Conservation (phyloP, 345 rosid species). For the Streptanthus diversifolius region DNA sequence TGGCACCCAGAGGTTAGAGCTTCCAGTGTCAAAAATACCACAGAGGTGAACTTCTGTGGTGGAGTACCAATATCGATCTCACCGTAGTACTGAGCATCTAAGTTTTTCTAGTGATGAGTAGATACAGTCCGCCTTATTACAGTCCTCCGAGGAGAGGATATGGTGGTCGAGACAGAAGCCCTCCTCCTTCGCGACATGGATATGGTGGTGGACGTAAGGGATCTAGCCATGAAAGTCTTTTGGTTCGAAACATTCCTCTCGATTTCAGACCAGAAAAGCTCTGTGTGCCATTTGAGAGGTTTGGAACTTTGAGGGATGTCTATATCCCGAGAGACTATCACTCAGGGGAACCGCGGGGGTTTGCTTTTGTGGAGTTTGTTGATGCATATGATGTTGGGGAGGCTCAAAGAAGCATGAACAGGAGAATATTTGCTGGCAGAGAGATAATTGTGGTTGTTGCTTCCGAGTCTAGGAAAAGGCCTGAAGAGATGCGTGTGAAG, state of each 20-base stretch:
- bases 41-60: constrained; percentile 85
- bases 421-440: constrained; percentile 78
- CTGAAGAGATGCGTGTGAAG: constrained; percentile 93
- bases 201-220: constrained; percentile 87
- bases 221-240: constrained; percentile 67
- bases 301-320: constrained; percentile 83
- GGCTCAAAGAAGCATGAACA: constrained; percentile 90
- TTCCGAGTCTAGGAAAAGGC: constrained; percentile 90
- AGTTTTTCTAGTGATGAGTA: constrained; percentile 84
- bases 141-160: constrained; percentile 95
- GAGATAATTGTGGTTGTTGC: constrained; percentile 89
- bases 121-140: constrained; percentile 68
- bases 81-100: too few relatives aligned
- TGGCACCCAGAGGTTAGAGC: constrained; percentile 96
- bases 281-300: constrained; percentile 77
- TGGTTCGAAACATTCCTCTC: constrained; percentile 90
- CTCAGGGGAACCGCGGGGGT: constrained; percentile 92
- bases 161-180: constrained; percentile 73
- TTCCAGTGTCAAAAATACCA: constrained; percentile 91
- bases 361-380: constrained; percentile 97
- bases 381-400: constrained; percentile 81
- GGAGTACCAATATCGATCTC: constrained; percentile 93
- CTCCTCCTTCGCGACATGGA: constrained; percentile 60
- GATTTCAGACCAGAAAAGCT: constrained; percentile 97
- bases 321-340: constrained; percentile 90